Conservation (phyloP, 768 basidiomycete species). For the Coprinopsis sp. region DNA sequence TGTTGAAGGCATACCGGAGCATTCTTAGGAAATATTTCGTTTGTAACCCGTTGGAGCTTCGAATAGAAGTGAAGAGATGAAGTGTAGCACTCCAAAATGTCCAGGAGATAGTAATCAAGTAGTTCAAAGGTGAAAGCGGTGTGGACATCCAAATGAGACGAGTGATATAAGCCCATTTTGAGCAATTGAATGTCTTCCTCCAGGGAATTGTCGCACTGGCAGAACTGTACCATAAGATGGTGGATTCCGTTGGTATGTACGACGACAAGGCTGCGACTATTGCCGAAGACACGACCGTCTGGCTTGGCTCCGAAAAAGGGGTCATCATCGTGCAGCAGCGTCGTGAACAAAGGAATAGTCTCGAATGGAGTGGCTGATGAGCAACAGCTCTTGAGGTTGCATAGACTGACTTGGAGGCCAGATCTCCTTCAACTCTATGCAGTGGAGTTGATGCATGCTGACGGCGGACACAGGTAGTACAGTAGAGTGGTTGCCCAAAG, state of each 20-base stretch:
- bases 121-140: constrained; percentile 15
- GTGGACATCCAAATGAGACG: constrained; percentile 8
- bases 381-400: too few species aligned
- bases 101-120: constrained; percentile 12
- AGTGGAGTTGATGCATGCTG: too few species aligned
- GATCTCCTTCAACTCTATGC: too few species aligned
- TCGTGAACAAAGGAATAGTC: too few species aligned
- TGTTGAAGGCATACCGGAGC: constrained; percentile 2
- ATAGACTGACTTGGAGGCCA: too few species aligned
- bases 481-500: too few species aligned
- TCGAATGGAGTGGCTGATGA: too few species aligned
- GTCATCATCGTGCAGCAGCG: too few species aligned
- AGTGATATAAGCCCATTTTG: constrained; percentile 10
- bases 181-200: constrained; percentile 8
- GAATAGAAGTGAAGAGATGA: constrained; percentile 15
- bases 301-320: too few species aligned
- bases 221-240: constrained; percentile 5
- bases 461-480: too few species aligned
- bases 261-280: background rate
- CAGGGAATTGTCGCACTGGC: background rate
- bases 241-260: constrained; percentile 16
- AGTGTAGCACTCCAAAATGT: constrained; percentile 16
- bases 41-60: constrained; percentile 14
- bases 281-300: too few species aligned
- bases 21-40: constrained; percentile 8